phyloP scores from a whole-genome alignment of 1,284 basidiomycete genomes.

The Austropuccinia psidii region DNA sequence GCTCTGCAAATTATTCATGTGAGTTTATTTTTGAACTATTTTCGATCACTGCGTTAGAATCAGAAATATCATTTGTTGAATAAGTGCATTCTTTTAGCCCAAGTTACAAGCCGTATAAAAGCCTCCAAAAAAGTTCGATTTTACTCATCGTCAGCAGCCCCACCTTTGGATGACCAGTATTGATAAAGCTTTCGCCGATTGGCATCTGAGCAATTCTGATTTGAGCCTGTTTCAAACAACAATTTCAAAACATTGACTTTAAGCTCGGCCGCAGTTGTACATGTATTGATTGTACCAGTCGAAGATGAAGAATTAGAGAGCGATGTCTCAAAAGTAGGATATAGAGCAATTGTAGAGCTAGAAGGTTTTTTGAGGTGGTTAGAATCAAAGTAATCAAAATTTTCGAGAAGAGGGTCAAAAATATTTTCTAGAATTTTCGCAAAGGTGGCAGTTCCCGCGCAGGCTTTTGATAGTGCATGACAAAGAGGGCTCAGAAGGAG shows the following conservation, averaged over 20 bases:
- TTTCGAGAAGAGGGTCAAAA: slow-evolving; percentile 17
- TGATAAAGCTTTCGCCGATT: slow-evolving; percentile 28
- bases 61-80: too few relatives aligned
- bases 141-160: slow-evolving; percentile 11
- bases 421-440: slow-evolving; percentile 9
- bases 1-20: too few relatives aligned
- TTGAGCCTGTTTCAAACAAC: slow-evolving; percentile 27
- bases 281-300: too few relatives aligned
- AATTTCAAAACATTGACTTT: background rate
- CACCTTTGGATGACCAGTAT: slow-evolving; percentile 8
- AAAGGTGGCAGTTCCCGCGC: slow-evolving; percentile 24
- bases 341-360: slow-evolving; percentile 16
- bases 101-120: too few relatives aligned
- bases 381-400: slow-evolving; percentile 4
- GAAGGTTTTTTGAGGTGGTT: background rate
- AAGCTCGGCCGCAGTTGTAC: slow-evolving; percentile 2
- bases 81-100: too few relatives aligned
- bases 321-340: background rate
- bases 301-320: too few relatives aligned
- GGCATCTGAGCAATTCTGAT: slow-evolving; percentile 12
- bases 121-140: too few relatives aligned
- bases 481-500: slow-evolving; percentile 9
- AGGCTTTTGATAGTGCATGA: slow-evolving; percentile 2
- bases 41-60: too few relatives aligned
- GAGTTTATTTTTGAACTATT: too few relatives aligned